These are phyloP conservation scores for Persicaria tinctoria DNA, from an alignment of 148 eudicot species.

Conservation along the genomic window DNA sequence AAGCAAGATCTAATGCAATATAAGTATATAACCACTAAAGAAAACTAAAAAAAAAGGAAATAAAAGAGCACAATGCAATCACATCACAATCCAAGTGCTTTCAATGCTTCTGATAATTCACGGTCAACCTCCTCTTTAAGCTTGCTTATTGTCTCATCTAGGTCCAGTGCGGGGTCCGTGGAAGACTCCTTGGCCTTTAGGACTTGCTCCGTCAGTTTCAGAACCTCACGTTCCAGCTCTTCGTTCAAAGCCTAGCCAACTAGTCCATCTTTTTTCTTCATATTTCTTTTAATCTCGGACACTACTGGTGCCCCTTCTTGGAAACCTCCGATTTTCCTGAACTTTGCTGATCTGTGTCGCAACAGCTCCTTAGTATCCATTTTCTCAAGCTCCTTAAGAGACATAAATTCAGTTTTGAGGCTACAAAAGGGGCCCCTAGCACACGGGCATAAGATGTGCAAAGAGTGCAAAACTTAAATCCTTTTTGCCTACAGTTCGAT, in stretches of 20 bases:
- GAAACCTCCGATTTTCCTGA: slow-evolving; percentile 68
- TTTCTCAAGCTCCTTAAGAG: slow-evolving; percentile 58
- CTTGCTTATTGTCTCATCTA: slow-evolving; percentile 54
- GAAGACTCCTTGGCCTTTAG: slow-evolving; percentile 35
- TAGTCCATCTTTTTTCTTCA: slow-evolving; percentile 62
- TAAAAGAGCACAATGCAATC: too few relatives aligned
- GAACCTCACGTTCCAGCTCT: slow-evolving; percentile 65
- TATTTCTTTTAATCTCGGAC: slow-evolving; percentile 47
- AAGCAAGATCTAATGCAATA: background rate
- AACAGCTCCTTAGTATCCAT: slow-evolving; percentile 64
- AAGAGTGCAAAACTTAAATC: background rate
- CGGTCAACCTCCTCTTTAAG: slow-evolving; percentile 52
- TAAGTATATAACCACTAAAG: too few relatives aligned
- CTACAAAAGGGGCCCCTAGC: slow-evolving; percentile 1
- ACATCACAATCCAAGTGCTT: slow-evolving; percentile 43
- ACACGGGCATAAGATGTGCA: background rate
- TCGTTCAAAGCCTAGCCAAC: slow-evolving; percentile 32
- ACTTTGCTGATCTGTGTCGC: slow-evolving; percentile 54
- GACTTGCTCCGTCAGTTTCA: slow-evolving; percentile 63
- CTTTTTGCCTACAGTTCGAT: background rate
- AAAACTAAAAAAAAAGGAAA: too few relatives aligned
- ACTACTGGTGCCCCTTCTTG: slow-evolving; percentile 62
- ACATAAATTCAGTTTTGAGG: slow-evolving; percentile 7
- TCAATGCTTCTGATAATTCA: slow-evolving; percentile 61
- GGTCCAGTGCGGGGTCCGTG: slow-evolving; percentile 27